These are phyloP conservation scores for Citrullus mucosospermus DNA, from an alignment of 306 rosid species.

Conservation along the genomic window DNA sequence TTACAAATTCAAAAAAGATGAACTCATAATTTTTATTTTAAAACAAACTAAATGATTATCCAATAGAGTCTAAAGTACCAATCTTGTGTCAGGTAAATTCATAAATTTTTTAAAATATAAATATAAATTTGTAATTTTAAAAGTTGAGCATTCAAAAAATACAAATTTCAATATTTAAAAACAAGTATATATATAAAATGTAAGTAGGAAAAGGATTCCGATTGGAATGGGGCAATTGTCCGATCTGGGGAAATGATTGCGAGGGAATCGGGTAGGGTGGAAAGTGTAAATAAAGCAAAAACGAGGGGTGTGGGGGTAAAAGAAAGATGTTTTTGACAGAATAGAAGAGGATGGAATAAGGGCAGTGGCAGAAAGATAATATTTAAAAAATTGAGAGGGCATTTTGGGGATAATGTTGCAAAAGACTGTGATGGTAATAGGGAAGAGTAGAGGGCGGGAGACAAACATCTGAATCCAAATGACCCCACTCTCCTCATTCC, in stretches of 20 bases:
- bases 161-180: too few relatives aligned
- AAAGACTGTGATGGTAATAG: neutral
- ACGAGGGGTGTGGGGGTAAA: neutral
- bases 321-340: neutral
- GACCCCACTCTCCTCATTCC: constrained; percentile 1
- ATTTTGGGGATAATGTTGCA: neutral
- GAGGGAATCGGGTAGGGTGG: neutral
- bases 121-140: too few relatives aligned
- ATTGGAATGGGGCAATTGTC: neutral
- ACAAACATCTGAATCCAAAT: constrained; percentile 6
- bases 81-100: too few relatives aligned
- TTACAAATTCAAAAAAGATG: too few relatives aligned
- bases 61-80: too few relatives aligned
- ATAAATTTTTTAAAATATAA: too few relatives aligned
- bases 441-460: neutral
- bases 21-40: too few relatives aligned
- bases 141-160: too few relatives aligned
- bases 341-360: neutral
- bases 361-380: neutral
- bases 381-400: neutral
- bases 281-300: neutral
- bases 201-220: neutral
- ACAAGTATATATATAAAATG: too few relatives aligned
- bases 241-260: neutral
- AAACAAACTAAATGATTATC: too few relatives aligned